Percentiles rank a stretch among this genome's conserved stretches.
Conservation (phyloP, 805 yeast species). For the Zygoascus biomembranicola region DNA sequence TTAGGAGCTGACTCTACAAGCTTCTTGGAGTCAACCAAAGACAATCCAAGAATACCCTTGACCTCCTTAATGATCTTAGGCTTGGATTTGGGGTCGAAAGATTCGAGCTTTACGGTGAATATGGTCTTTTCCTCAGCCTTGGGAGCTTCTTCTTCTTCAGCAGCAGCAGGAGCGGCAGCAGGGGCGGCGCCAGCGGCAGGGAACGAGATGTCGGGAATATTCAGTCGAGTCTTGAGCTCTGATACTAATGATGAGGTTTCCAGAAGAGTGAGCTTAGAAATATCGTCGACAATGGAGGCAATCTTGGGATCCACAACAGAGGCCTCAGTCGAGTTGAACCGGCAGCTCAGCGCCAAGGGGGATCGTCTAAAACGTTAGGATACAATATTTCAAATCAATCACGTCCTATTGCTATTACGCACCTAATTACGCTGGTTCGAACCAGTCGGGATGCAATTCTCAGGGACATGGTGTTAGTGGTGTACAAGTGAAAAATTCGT, state of each 20-base stretch:
- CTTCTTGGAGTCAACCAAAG: conserved; percentile 94
- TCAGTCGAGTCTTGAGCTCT: conserved; percentile 62
- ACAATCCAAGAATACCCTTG: conserved; percentile 80
- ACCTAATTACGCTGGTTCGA: not conserved
- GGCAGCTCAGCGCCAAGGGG: conserved; percentile 11
- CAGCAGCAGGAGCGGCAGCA: conserved; percentile 58
- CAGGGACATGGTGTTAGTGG: conserved; percentile 2
- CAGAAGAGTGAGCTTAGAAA: conserved; percentile 79
- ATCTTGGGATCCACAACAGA: conserved; percentile 76
- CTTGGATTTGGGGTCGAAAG: conserved; percentile 89
- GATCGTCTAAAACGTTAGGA: not conserved
- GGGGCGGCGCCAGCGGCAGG: conserved; percentile 62
- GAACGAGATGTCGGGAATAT: conserved; percentile 88
- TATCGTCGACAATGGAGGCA: conserved; percentile 77
- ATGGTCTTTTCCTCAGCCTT: conserved; percentile 91
- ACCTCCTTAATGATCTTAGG: conserved; percentile 98
- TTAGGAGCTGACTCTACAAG: conserved; percentile 98
- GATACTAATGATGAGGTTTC: conserved; percentile 85
- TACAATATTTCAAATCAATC: not conserved
- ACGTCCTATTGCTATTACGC: not conserved
- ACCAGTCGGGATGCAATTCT: conserved; percentile 3
- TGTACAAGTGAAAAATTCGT: not conserved
- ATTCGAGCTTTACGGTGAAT: conserved; percentile 83
- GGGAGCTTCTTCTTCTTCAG: conserved; percentile 66
- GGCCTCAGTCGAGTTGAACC: conserved; percentile 33